A percentile compares a stretch with the other conserved stretches of the same genome.
Evolutionary conservation across 2,329 filamentous ascomycete genomes (phyloP).

Genomic region (Stachybotrys elegans): DNA sequence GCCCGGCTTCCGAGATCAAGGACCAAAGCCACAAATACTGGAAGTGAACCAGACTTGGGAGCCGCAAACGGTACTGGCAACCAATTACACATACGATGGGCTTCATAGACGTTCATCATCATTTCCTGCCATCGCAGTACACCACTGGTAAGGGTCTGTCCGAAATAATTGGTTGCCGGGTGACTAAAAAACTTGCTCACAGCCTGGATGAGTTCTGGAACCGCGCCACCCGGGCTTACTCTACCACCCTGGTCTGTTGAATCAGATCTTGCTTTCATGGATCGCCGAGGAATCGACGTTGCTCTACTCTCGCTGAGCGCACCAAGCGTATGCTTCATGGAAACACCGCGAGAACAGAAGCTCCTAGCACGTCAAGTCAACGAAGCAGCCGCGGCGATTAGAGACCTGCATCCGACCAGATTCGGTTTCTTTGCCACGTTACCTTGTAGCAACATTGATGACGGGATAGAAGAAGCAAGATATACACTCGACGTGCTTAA

Average conservation of each 20-base stretch:
- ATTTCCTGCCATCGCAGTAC: neutral
- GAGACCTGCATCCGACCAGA: neutral
- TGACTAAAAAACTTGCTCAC: neutral
- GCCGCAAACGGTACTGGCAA: too few species aligned
- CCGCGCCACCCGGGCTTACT: neutral
- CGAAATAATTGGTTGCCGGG: neutral
- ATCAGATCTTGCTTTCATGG: neutral
- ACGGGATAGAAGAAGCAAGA: neutral
- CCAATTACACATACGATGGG: neutral
- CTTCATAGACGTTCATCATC: neutral
- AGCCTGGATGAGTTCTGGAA: neutral
- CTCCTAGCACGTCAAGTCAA: neutral
- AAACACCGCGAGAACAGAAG: neutral
- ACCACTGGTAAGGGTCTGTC: neutral
- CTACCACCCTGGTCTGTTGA: neutral
- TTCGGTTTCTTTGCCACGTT: neutral
- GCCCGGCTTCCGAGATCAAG: neutral
- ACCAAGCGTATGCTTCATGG: neutral
- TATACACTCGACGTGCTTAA: slow-evolving; percentile 27
- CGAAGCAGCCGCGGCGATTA: neutral
- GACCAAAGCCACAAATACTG: neutral
- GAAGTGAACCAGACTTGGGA: neutral
- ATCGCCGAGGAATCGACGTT: neutral
- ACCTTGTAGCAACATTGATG: neutral
- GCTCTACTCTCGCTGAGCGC: neutral